Base-by-base conservation (phyloP, 805 yeast species). In the Komagataella kurtzmanii region DNA sequence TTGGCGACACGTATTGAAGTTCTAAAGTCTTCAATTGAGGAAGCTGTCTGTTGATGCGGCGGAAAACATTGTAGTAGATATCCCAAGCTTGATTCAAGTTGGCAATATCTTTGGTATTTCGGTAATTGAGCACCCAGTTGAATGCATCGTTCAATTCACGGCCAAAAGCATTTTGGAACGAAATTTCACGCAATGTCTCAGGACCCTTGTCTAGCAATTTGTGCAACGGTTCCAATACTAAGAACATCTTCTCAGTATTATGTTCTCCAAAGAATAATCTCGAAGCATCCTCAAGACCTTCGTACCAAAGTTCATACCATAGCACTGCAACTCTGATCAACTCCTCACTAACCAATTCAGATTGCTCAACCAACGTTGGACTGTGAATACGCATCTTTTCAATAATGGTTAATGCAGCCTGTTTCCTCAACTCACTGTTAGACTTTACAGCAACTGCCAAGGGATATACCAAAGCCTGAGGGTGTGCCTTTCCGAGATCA, bases 281-380 rank as follows among this genome's bases (percentile, higher is more conserved):
- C 3, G 97, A 89, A 0, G 99, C 99, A 69, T 93, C 97, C 63
- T 93, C 99, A 36, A 93, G 72, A 2, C 96, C 97, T 67, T 91
- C 98, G 59, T 89, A 90, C 99, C 99, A 93, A 63, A 85, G 84
- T 61, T 93, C 99, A 61, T 89, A 96, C 97, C 99, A 90, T 54
- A 93, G 68, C 3, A 91, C 97, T 1, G 98, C 97, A 17, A 89
- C 96, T 57, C 98, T 74, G 55, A 93, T 90, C 52, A 93, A 76
- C 61, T 93, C 99, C 57, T 82, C 83, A 68, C 96, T 86, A n/a
- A 93, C 97, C 52, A 90, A 65, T 58, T 89, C 97, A 0, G 97
- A 90, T 63, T 93, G 98, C 55, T 85, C 89, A 24, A 93, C 97
- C 54, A 93, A 70, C 0, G 72, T 68, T 0, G 97, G 77, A 46